Evolutionary conservation across 2,329 filamentous ascomycete genomes (phyloP).

Genomic region (Aspergillus fumigatus): DNA sequence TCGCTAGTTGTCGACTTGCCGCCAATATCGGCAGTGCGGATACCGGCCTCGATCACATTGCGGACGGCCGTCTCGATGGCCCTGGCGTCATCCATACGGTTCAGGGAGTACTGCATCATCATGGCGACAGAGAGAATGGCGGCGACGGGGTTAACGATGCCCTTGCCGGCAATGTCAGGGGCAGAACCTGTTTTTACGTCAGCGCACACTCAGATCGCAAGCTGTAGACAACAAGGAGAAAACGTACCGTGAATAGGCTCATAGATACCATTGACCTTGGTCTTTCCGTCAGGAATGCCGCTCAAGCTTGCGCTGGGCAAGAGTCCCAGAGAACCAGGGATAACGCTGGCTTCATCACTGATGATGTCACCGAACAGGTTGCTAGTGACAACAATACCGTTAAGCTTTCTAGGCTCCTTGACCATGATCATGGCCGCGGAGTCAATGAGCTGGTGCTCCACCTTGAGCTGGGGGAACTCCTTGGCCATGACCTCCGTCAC

Average conservation of each 20-base stretch:
- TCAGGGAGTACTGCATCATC: conserved; percentile 92
- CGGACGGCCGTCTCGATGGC: conserved; percentile 78
- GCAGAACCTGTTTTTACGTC: conserved; percentile 60
- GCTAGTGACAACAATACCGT: conserved; percentile 86
- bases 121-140: conserved; percentile 90
- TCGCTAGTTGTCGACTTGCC: conserved; percentile 68
- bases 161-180: conserved; percentile 87
- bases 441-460: conserved; percentile 90
- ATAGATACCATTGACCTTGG: conserved; percentile 87
- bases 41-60: conserved; percentile 70
- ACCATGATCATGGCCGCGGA: conserved; percentile 97
- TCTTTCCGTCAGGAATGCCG: conserved; percentile 79
- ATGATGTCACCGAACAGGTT: conserved; percentile 97
- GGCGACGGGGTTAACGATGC: conserved; percentile 87
- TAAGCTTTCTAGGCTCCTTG: conserved; percentile 83
- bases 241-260: conserved; percentile 87
- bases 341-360: conserved; percentile 89
- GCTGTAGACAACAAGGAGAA: neutral
- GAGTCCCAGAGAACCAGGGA: conserved; percentile 83
- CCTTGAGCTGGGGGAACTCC: conserved; percentile 82
- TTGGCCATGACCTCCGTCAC: conserved; percentile 78
- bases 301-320: conserved; percentile 83
- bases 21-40: conserved; percentile 80
- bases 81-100: conserved; percentile 69
- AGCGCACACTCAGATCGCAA: neutral